Conservation (phyloP, 2,329 filamentous ascomycete species). For the Fusarium nematophilum region DNA sequence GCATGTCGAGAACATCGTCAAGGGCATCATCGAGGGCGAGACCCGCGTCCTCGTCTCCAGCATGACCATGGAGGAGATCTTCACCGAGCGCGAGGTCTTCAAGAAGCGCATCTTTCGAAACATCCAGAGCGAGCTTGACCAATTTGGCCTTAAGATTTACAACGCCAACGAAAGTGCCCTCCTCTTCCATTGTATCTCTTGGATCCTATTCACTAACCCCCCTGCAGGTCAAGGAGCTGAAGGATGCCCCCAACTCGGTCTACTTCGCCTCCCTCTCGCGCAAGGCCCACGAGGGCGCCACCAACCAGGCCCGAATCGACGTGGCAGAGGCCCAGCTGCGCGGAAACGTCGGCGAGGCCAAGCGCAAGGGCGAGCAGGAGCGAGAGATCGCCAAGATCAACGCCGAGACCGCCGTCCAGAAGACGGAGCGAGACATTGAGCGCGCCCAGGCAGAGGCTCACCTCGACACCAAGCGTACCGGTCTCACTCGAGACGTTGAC, state of each 20-base stretch:
- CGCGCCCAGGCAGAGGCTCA: conserved; percentile 82
- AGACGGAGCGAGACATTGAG: conserved; percentile 86
- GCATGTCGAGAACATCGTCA: conserved; percentile 87
- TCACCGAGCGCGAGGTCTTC: conserved; percentile 80
- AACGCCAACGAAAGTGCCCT: conserved; percentile 67
- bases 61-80: conserved; percentile 96
- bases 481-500: conserved; percentile 78
- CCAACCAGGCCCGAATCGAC: conserved; percentile 79
- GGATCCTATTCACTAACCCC: not conserved
- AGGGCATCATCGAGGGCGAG: conserved; percentile 90
- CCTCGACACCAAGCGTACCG: conserved; percentile 77
- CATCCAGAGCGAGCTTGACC: conserved; percentile 81
- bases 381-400: conserved; percentile 90
- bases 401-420: conserved; percentile 84
- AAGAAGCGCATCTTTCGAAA: conserved; percentile 80
- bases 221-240: conserved; percentile 76
- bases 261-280: conserved; percentile 86
- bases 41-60: conserved; percentile 83
- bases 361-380: conserved; percentile 83
- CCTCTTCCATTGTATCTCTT: not conserved
- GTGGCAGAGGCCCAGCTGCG: conserved; percentile 72
- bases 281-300: conserved; percentile 87
- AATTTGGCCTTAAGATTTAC: conserved; percentile 82
- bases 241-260: conserved; percentile 82
- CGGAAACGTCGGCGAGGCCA: conserved; percentile 80